Evolutionary conservation across 345 rosid species (phyloP).

Genomic region (Salix purpurea): DNA sequence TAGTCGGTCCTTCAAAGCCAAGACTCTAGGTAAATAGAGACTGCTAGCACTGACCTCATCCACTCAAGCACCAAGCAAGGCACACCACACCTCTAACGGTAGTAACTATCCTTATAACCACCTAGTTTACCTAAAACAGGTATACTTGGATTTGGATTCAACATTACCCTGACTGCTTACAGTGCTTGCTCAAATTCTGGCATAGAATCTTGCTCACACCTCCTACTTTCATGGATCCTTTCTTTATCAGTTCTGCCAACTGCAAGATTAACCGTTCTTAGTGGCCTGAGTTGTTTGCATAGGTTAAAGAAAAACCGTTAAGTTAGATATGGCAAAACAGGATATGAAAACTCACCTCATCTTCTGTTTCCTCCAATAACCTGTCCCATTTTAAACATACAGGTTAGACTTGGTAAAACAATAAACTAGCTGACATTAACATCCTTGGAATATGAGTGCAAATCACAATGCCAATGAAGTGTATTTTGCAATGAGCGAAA

Average conservation of each 20-base stretch:
- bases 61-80: neutral
- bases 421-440: neutral
- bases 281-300: neutral
- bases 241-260: conserved; percentile 69
- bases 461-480: neutral
- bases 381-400: conserved; percentile 32
- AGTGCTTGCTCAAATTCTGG: conserved; percentile 72
- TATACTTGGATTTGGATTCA: neutral
- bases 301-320: neutral
- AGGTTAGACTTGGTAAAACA: neutral
- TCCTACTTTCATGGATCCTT: conserved; percentile 66
- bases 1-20: neutral
- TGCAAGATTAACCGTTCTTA: conserved; percentile 27
- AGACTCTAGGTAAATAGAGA: neutral
- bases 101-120: neutral
- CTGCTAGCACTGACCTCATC: neutral
- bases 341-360: conserved; percentile 51
- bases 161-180: conserved; percentile 54
- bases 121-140: neutral
- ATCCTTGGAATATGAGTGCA: neutral
- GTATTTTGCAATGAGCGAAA: neutral
- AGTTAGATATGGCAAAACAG: conserved; percentile 9
- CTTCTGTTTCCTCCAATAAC: conserved; percentile 91
- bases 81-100: neutral
- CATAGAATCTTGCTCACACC: conserved; percentile 73